These are phyloP conservation scores for Chlamydomonas sp. DNA, from an alignment of 139 green algal species.

Conservation along the genomic window DNA sequence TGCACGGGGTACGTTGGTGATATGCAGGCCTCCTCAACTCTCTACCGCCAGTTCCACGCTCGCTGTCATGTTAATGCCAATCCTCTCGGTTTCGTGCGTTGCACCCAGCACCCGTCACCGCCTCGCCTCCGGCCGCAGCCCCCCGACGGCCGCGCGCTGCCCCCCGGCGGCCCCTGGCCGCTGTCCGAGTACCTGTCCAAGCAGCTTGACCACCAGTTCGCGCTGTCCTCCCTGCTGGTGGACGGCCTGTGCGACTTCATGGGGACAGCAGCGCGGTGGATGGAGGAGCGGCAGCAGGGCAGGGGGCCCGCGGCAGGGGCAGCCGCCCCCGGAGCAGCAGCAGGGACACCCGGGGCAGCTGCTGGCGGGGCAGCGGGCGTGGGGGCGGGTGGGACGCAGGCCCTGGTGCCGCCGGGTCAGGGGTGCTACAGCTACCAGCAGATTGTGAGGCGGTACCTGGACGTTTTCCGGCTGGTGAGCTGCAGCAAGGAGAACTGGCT, in stretches of 20 bases:
- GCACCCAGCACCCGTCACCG: not conserved
- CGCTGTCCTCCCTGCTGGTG: constrained; percentile 42
- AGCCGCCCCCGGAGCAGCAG: not conserved
- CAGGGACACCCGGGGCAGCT: not conserved
- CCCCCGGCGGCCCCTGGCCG: not conserved
- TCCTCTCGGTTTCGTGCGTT: not conserved
- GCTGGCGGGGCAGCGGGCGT: not conserved
- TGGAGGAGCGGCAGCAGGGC: constrained; percentile 24
- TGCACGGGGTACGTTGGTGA: too few species aligned
- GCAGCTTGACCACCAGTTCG: not conserved
- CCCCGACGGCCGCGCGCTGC: constrained; percentile 15
- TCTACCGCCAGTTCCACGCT: not conserved
- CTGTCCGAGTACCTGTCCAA: constrained; percentile 4
- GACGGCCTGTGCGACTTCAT: constrained; percentile 34
- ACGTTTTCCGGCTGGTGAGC: constrained; percentile 28
- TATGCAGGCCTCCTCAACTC: too few species aligned
- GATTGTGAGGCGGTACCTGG: constrained; percentile 50
- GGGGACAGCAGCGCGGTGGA: not conserved
- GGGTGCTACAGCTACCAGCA: constrained; percentile 50
- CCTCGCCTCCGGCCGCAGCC: not conserved
- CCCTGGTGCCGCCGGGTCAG: constrained; percentile 30
- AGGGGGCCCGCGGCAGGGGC: not conserved
- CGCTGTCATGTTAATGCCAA: not conserved
- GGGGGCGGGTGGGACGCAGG: not conserved
- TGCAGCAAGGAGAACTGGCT: constrained; percentile 2